Base-by-base conservation (phyloP, 202 grass and related monocot genomes). In the Panicum virgatum region DNA sequence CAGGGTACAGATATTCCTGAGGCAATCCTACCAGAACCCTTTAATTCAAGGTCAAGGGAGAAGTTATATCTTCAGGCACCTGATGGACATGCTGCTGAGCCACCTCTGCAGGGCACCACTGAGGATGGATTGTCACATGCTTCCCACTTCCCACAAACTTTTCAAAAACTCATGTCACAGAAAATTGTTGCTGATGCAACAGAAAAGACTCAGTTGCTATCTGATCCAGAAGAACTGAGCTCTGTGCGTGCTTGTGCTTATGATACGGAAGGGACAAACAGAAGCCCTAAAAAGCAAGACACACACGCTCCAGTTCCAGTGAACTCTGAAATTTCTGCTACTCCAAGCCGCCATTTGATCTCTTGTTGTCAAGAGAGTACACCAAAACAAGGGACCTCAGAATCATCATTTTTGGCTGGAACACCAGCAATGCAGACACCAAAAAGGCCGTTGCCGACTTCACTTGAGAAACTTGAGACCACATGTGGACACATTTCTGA, bases 121-220 rank as follows among this genome's bases (percentile, higher is more conserved):
- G 82, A 84, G 77, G 51, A 69, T 81, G 82, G 12, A 61, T 37
- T 86, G 52, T 82, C 36, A 64, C 89, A 87, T 89, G 78, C 82
- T 86, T 99, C 89, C 51, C 91, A 94, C 87, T 90, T 99, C 46
- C 93, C 96, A 47, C 74, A 38, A 77, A 89, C 93, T 72, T 99
- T 99, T 75, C 45, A 80, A 65, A 93, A 84, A 58, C 81, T 92
- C 18, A 90, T 89, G 79, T 93, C 93, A 36, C 60, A 85, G 85
- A 91, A 96, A 84, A 61, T 80, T 32, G 25, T 92, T 72, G 32
- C 79, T 62, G 69, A 86, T 54, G 84, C 51, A 78, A 76, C 48
- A 64, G 62, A 87, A 69, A 90, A 39, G 62, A 88, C 84, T 79
- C 84, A 77, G 44, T 70, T 94, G 78, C 87, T 90, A 83, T 65